phyloP scores from a whole-genome alignment of 495 filamentous ascomycete species.

The Annulohypoxylon bovei region DNA sequence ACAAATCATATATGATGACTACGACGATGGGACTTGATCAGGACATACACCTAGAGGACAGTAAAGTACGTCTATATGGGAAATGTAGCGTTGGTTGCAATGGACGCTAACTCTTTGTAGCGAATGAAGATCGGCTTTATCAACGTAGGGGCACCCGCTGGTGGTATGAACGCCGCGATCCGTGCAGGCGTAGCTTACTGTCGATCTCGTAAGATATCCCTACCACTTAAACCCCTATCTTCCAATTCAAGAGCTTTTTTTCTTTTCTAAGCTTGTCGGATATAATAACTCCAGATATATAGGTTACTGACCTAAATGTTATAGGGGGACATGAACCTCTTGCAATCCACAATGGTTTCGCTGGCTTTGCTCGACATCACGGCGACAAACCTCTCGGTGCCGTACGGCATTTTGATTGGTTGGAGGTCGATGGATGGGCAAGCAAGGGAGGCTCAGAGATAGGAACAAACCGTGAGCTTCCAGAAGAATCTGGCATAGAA shows the following conservation, averaged over 20 bases:
- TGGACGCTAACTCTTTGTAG: slow-evolving; percentile 55
- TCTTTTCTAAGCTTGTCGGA: background rate
- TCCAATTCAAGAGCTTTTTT: too few species aligned
- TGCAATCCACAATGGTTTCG: slow-evolving; percentile 97
- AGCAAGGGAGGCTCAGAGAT: slow-evolving; percentile 98
- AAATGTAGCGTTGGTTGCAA: background rate
- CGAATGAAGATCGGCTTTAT: slow-evolving; percentile 94
- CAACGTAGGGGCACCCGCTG: slow-evolving; percentile 97
- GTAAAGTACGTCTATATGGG: slow-evolving; percentile 67
- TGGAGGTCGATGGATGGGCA: slow-evolving; percentile 95
- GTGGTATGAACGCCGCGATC: slow-evolving; percentile 98
- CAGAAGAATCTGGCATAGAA: slow-evolving; percentile 82
- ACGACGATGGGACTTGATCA: slow-evolving; percentile 66
- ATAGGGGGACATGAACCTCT: slow-evolving; percentile 80
- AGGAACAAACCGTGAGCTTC: slow-evolving; percentile 94
- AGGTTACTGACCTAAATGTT: background rate
- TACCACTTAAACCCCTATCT: background rate
- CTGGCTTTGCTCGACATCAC: slow-evolving; percentile 92
- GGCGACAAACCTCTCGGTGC: slow-evolving; percentile 80
- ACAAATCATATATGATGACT: slow-evolving; percentile 87
- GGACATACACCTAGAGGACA: slow-evolving; percentile 66
- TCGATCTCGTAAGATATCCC: slow-evolving; percentile 66
- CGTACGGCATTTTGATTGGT: slow-evolving; percentile 85
- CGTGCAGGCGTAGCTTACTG: slow-evolving; percentile 97
- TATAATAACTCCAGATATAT: background rate